Evolutionary conservation across 352 stramenopile genomes (phyloP), one percentile per base, ranked within the genome.

Genomic region (Phytophthora litchii): DNA sequence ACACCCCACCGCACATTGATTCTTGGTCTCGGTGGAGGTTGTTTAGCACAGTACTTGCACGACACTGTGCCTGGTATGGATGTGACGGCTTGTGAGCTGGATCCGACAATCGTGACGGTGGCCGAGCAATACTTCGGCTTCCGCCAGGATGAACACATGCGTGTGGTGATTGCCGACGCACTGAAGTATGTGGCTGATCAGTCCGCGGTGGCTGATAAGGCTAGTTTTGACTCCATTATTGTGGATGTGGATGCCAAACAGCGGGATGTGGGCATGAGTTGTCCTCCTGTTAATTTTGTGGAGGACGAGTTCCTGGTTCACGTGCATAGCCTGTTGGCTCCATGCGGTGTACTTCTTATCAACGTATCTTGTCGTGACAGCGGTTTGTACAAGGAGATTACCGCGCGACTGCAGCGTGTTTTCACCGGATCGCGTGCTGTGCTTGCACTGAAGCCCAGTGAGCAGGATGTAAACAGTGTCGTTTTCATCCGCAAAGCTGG

Each of bases 161-260:
- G 54, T 1, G 71, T 89, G 11, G 52, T 80, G 17, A 60, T 90
- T 8, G 58, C 55, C 11, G 77, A 91, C 43, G 80, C 80, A 14
- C 48, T 90, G 8, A 64, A 74, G 9, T 82, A 76, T 21, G 61
- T 86, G 16, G 63, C 61, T 11, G 54, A 82, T n/a, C 58, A 72
- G 42, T 60, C 53, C 16, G 29, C 49, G 1, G 31, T 42, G 13
- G 32, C 34, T 9, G 60, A 59, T 16, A 70, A 58, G 20, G 49
- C 41, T 11, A 61, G 13, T 10, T 82, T 75, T 40, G 68, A 89
- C 58, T 83, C 75, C 14, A 81, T 94, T 32, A 71, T 92, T 37
- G 59, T 94, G 17, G 85, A 94, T 48, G 85, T 94, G 17, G 85
- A 94, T 57, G 78, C 81, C 27, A 91, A 91, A 52, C 64, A 80